Conservation (phyloP, 352 stramenopile genomes). For the Pythium rhizo-oryzae region DNA sequence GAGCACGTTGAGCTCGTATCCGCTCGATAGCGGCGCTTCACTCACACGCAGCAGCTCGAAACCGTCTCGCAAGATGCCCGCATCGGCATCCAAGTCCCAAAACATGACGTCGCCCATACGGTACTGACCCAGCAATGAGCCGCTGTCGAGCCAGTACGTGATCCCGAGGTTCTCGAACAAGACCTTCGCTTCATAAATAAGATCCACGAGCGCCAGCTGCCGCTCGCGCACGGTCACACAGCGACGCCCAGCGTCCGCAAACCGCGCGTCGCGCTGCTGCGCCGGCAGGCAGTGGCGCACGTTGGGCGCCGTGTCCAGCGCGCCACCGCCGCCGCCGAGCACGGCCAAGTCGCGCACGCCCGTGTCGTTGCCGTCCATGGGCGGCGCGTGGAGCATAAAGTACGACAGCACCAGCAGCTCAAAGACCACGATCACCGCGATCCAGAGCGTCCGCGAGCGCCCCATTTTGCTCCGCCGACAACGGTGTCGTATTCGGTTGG, state of each 20-base stretch:
- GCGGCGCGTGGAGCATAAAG: conserved; percentile 18
- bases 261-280: conserved; percentile 11
- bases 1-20: conserved; percentile 56
- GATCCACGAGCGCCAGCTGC: conserved; percentile 39
- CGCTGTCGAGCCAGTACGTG: conserved; percentile 74
- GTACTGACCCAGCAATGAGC: conserved; percentile 59
- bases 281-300: conserved; percentile 23
- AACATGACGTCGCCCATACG: conserved; percentile 50
- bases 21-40: conserved; percentile 11
- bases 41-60: conserved; percentile 43
- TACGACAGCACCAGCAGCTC: conserved; percentile 22
- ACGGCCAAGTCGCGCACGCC: conserved; percentile 6
- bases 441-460: conserved; percentile 7
- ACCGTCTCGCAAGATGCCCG: conserved; percentile 48
- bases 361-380: conserved; percentile 1
- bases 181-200: conserved; percentile 44
- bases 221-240: conserved; percentile 47
- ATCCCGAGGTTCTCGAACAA: conserved; percentile 46
- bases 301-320: conserved; percentile 8
- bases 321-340: not conserved
- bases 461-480: not conserved
- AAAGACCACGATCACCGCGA: conserved; percentile 22
- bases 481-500: not conserved
- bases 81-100: conserved; percentile 58
- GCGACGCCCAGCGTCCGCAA: conserved; percentile 4